Percentiles rank a stretch among this genome's conserved stretches.
These are phyloP conservation scores for Ogataea corticis DNA, from an alignment of 805 yeast genomes.

Conservation along the genomic window DNA sequence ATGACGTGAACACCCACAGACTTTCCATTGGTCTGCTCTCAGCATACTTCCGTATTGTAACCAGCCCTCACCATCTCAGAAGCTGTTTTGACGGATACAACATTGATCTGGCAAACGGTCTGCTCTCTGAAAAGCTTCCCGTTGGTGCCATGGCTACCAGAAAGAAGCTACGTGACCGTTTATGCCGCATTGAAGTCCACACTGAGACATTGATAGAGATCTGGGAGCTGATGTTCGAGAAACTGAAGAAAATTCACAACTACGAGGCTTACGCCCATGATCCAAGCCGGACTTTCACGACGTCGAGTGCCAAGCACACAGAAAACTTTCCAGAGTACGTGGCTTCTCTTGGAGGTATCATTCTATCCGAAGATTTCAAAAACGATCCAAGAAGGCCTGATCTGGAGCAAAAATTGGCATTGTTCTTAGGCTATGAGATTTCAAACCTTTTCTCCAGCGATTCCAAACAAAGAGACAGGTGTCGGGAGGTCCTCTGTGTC, in stretches of 20 bases:
- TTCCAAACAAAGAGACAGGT: constrained; percentile 56
- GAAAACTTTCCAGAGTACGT: constrained; percentile 68
- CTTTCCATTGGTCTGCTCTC: constrained; percentile 44
- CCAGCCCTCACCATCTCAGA: constrained; percentile 21
- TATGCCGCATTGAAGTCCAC: constrained; percentile 34
- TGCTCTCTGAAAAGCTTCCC: constrained; percentile 58
- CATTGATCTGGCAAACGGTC: constrained; percentile 39
- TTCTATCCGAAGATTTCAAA: constrained; percentile 38
- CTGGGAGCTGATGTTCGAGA: constrained; percentile 47
- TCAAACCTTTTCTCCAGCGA: constrained; percentile 27
- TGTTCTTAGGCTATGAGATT: constrained; percentile 27
- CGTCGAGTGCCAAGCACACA: constrained; percentile 8
- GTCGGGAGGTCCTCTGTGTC: constrained; percentile 63
- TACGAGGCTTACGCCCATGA: constrained; percentile 9
- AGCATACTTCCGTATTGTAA: constrained; percentile 24
- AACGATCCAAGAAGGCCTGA: constrained; percentile 29
- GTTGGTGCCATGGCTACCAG: constrained; percentile 76
- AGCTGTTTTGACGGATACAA: constrained; percentile 34
- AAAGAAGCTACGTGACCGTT: constrained; percentile 55
- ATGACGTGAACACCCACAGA: constrained; percentile 50
- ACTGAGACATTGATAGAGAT: constrained; percentile 41
- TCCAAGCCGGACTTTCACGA: constrained; percentile 4
- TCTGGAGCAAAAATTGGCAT: constrained; percentile 28
- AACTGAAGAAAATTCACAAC: constrained; percentile 17
- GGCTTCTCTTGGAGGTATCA: constrained; percentile 69